A percentile compares a stretch with the other conserved stretches of the same genome.
Conservation (phyloP, 345 rosid species). For the Eutrema heterophyllum region DNA sequence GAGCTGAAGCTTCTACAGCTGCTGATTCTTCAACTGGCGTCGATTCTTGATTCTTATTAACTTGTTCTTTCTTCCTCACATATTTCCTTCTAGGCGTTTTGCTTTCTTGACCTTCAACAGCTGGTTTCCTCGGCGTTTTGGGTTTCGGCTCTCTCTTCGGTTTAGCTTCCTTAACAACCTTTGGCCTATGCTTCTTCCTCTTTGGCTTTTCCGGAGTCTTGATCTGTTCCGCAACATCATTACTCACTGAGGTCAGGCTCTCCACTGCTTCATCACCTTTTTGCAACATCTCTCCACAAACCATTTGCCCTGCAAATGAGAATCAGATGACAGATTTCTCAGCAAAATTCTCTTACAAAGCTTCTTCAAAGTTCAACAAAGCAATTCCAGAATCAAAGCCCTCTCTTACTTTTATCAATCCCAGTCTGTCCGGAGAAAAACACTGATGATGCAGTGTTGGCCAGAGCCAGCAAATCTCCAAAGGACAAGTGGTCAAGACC, state of each 20-base stretch:
- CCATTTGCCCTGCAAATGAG: neutral
- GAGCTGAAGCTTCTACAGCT: conserved; percentile 22
- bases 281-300: conserved; percentile 19
- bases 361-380: neutral
- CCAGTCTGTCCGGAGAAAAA: neutral
- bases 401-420: conserved; percentile 1
- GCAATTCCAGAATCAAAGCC: neutral
- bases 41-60: conserved; percentile 21
- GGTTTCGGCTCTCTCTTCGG: conserved; percentile 29
- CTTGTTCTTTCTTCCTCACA: conserved; percentile 34
- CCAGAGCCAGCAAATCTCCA: conserved; percentile 48
- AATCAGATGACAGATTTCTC: neutral
- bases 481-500: conserved; percentile 34
- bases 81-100: conserved; percentile 53
- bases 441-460: conserved; percentile 40
- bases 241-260: conserved; percentile 19
- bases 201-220: conserved; percentile 69
- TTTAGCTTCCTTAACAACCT: conserved; percentile 59
- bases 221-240: conserved; percentile 33
- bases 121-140: conserved; percentile 31
- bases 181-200: conserved; percentile 84
- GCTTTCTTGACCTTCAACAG: conserved; percentile 33
- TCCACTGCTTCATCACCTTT: conserved; percentile 8
- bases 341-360: neutral
- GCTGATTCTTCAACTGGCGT: conserved; percentile 32